A percentile compares a stretch with the other conserved stretches of the same genome.
These are phyloP conservation scores for Aspergillus funiculosus DNA, from an alignment of 495 filamentous ascomycete genomes.

Conservation along the genomic window DNA sequence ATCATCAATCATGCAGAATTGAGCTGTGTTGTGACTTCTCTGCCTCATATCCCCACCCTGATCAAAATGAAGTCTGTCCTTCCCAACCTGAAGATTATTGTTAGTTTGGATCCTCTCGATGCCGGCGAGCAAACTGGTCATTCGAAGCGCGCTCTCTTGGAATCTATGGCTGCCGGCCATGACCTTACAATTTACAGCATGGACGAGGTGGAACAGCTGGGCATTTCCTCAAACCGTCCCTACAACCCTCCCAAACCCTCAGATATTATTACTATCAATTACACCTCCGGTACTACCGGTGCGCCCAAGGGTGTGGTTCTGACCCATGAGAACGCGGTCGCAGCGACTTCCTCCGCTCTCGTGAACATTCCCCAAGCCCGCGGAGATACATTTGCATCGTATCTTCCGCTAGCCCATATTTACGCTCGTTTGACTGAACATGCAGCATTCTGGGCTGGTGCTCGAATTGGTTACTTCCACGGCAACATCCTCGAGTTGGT, in stretches of 20 bases:
- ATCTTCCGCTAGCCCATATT: slow-evolving; percentile 92
- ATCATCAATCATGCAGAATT: slow-evolving; percentile 88
- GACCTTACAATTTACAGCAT: slow-evolving; percentile 76
- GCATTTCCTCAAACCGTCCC: slow-evolving; percentile 58
- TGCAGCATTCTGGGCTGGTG: slow-evolving; percentile 62
- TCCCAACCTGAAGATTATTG: slow-evolving; percentile 79
- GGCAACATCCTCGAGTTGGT: slow-evolving; percentile 82
- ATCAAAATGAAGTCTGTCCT: slow-evolving; percentile 74
- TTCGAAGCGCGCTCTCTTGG: slow-evolving; percentile 73
- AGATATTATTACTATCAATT: slow-evolving; percentile 91
- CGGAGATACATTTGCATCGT: slow-evolving; percentile 67
- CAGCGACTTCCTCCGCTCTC: slow-evolving; percentile 58
- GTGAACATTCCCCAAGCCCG: slow-evolving; percentile 42
- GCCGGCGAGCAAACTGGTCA: slow-evolving; percentile 69
- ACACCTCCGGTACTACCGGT: slow-evolving; percentile 94
- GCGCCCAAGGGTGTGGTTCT: slow-evolving; percentile 89
- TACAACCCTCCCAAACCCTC: slow-evolving; percentile 62
- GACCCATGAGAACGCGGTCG: slow-evolving; percentile 74
- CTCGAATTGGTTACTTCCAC: slow-evolving; percentile 87
- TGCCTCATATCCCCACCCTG: slow-evolving; percentile 80
- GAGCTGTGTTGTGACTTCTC: slow-evolving; percentile 66
- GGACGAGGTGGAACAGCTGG: slow-evolving; percentile 70
- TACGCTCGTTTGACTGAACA: slow-evolving; percentile 83
- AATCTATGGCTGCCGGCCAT: slow-evolving; percentile 60
- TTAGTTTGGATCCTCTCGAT: slow-evolving; percentile 82